A percentile compares a stretch with the other conserved stretches of the same genome.
These are phyloP conservation scores for Santalum album DNA, from an alignment of 164 flowering plant species.

Conservation along the genomic window DNA sequence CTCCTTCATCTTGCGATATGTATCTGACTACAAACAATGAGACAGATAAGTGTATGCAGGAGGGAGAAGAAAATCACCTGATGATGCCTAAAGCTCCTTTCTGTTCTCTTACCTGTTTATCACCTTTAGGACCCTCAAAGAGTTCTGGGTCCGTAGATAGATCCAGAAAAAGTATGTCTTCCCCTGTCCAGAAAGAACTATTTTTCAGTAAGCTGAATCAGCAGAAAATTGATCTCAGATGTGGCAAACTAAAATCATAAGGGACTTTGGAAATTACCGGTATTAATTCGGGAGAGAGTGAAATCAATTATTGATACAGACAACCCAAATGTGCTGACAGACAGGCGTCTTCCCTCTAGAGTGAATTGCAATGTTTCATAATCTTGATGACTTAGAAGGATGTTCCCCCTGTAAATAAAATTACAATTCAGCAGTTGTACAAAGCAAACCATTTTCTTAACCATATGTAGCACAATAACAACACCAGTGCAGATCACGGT, in stretches of 20 bases:
- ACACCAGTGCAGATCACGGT: constrained; percentile 92
- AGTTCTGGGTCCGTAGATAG: constrained; percentile 75
- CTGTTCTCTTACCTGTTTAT: constrained; percentile 62
- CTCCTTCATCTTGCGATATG: constrained; percentile 86
- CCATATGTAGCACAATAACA: constrained; percentile 3
- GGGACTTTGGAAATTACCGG: too few species aligned
- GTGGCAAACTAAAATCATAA: neutral
- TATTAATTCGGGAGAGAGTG: constrained; percentile 86
- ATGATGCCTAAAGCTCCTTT: neutral
- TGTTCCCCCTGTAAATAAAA: constrained; percentile 76
- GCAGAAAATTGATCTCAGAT: constrained; percentile 1
- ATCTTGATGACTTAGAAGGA: constrained; percentile 65
- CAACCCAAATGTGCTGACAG: constrained; percentile 56
- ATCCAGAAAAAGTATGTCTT: constrained; percentile 72
- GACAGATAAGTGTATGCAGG: neutral
- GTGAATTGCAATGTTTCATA: constrained; percentile 33
- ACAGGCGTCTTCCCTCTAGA: constrained; percentile 58
- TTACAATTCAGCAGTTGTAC: constrained; percentile 3
- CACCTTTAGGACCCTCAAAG: constrained; percentile 90
- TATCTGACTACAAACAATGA: constrained; percentile 56
- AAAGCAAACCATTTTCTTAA: neutral
- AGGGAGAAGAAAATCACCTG: too few species aligned
- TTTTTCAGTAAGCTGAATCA: constrained; percentile 1
- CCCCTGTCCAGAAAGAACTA: constrained; percentile 38
- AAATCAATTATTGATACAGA: constrained; percentile 75